Percentiles rank a stretch among this genome's conserved stretches.
Evolutionary conservation across 2,329 filamentous ascomycete species (phyloP).

Genomic region (Sclerotinia subarctica): DNA sequence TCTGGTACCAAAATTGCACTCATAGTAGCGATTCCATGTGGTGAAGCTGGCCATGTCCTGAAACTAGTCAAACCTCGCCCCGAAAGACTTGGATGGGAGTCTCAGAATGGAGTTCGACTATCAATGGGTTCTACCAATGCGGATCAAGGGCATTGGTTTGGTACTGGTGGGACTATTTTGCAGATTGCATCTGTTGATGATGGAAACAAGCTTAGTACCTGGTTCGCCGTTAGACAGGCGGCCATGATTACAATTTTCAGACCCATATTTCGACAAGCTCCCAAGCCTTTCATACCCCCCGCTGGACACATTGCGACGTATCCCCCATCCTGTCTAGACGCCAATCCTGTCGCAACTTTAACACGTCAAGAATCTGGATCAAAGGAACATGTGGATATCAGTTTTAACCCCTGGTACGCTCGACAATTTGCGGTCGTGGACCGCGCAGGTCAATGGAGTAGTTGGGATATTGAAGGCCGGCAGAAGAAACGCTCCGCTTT

Average conservation of each 20-base stretch:
- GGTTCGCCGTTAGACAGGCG: conserved; percentile 47
- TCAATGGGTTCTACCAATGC: conserved; percentile 26
- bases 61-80: conserved; percentile 32
- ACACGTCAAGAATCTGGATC: conserved; percentile 51
- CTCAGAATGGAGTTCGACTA: conserved; percentile 27
- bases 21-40: conserved; percentile 35
- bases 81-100: conserved; percentile 35
- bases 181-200: conserved; percentile 46
- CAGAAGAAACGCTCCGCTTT: conserved; percentile 22
- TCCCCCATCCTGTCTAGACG: conserved; percentile 50
- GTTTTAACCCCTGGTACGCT: conserved; percentile 60
- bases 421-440: conserved; percentile 66
- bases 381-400: conserved; percentile 56
- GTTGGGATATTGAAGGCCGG: conserved; percentile 53
- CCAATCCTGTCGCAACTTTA: conserved; percentile 55
- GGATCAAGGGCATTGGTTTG: conserved; percentile 36
- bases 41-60: conserved; percentile 36
- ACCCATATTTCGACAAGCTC: conserved; percentile 30
- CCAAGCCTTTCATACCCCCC: conserved; percentile 20
- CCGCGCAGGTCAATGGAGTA: conserved; percentile 60
- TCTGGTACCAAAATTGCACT: conserved; percentile 24
- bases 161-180: conserved; percentile 44
- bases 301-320: conserved; percentile 21
- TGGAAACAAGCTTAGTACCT: conserved; percentile 39
- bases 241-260: conserved; percentile 45